Conservation (phyloP, 192 early-diverging fungal species). For the Geranomyces michiganensis region DNA sequence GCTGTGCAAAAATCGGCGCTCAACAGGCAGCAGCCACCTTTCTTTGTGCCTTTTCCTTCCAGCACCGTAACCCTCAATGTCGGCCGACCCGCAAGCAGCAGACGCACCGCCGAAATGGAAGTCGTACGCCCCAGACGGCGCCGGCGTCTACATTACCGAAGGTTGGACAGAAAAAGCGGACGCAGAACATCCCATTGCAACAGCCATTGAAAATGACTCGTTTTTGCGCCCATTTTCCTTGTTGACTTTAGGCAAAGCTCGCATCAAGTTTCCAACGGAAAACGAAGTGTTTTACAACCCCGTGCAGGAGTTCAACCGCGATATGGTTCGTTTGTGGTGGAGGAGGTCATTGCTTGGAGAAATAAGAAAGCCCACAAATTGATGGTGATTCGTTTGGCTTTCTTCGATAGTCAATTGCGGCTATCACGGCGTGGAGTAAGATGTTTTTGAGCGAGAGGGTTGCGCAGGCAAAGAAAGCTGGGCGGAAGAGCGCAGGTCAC, state of each 20-base stretch:
- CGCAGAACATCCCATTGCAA: too few species aligned
- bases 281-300: conserved; percentile 98
- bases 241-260: conserved; percentile 40
- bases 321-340: conserved; percentile 62
- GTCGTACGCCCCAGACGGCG: conserved; percentile 19
- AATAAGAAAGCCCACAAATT: too few species aligned
- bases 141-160: conserved; percentile 25
- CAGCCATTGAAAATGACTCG: neutral
- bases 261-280: conserved; percentile 42
- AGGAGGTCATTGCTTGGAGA: too few species aligned
- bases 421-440: conserved; percentile 90
- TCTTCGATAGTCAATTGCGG: conserved; percentile 77
- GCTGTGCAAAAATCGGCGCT: too few species aligned
- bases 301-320: conserved; percentile 95
- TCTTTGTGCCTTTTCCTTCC: too few species aligned
- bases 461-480: conserved; percentile 13
- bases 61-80: too few species aligned
- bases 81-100: too few species aligned
- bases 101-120: conserved; percentile 19
- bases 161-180: too few species aligned
- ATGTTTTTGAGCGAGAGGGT: conserved; percentile 65
- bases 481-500: too few species aligned
- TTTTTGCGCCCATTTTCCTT: neutral
- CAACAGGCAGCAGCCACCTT: too few species aligned
- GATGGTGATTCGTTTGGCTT: too few species aligned